phyloP scores from a whole-genome alignment of 225 moss, liverwort and hornwort species.

The Physcomitrellopsis africana region DNA sequence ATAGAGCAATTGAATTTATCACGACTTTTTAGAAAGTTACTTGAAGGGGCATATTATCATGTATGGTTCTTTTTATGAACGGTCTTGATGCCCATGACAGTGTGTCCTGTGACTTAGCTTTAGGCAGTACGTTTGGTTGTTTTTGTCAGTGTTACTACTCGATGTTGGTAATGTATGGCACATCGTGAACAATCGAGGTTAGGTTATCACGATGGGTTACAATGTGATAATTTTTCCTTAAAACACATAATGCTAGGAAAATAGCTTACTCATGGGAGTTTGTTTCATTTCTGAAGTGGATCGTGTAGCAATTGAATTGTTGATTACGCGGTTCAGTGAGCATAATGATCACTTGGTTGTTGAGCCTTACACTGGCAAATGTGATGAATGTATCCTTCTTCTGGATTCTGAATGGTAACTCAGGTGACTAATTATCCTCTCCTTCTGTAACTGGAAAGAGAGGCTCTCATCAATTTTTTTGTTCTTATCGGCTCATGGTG shows the following conservation, averaged over 20 bases:
- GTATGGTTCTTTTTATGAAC: background rate
- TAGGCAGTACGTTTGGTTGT: background rate
- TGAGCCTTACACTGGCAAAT: too few species aligned
- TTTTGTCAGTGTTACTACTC: slow-evolving; percentile 21
- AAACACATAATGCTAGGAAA: too few species aligned
- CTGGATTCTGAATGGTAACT: too few species aligned
- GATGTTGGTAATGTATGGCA: slow-evolving; percentile 1
- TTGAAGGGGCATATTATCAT: slow-evolving; percentile 15
- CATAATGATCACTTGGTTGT: too few species aligned
- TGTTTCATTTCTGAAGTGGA: slow-evolving; percentile 14
- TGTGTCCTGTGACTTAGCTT: background rate
- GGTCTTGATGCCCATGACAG: slow-evolving; percentile 6
- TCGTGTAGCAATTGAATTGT: background rate
- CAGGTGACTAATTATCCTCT: too few species aligned
- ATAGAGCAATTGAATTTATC: background rate
- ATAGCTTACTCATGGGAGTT: background rate
- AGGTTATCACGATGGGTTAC: too few species aligned
- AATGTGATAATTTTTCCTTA: too few species aligned
- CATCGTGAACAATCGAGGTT: background rate
- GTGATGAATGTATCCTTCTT: too few species aligned
- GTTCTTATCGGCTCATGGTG: background rate
- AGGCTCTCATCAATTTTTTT: background rate
- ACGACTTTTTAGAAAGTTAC: background rate
- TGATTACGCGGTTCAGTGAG: too few species aligned
- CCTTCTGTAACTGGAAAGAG: too few species aligned